These are phyloP conservation scores for Blastobotrys muscicola DNA, from an alignment of 805 yeast species.

Conservation along the genomic window DNA sequence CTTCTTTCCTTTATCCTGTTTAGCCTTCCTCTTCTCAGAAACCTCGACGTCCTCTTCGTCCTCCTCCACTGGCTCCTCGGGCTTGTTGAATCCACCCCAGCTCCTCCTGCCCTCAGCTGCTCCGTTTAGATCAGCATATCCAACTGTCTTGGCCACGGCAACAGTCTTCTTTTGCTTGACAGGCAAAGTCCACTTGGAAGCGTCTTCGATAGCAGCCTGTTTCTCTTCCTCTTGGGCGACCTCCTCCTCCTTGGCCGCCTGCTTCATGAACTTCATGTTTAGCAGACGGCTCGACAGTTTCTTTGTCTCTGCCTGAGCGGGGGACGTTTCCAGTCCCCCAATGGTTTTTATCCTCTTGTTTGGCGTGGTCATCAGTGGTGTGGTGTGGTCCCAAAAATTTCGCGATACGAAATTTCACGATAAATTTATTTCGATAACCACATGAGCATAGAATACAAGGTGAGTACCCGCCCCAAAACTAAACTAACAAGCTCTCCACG, in stretches of 20 bases:
- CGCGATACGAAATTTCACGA: not conserved
- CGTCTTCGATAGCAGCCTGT: constrained; percentile 17
- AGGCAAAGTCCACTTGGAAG: constrained; percentile 17
- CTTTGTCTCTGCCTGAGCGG: constrained; percentile 19
- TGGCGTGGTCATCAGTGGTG: not conserved
- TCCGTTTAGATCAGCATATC: constrained; percentile 9
- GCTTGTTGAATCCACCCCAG: constrained; percentile 13
- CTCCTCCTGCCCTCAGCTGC: constrained; percentile 19
- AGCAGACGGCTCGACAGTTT: constrained; percentile 57
- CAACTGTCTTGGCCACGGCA: not conserved
- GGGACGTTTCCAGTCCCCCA: too few relatives aligned
- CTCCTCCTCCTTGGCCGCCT: constrained; percentile 26
- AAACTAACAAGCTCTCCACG: constrained; percentile 54
- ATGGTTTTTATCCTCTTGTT: not conserved
- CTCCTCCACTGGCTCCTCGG: constrained; percentile 1
- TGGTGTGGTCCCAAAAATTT: not conserved
- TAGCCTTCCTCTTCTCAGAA: not conserved
- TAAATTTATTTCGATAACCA: not conserved
- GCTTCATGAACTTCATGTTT: constrained; percentile 57
- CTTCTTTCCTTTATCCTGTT: constrained; percentile 1
- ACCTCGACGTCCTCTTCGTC: not conserved
- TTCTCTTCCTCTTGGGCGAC: constrained; percentile 20
- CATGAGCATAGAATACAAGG: constrained; percentile 76
- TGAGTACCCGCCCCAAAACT: constrained; percentile 3
- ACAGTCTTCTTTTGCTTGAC: not conserved